Evolutionary conservation across 345 rosid species (phyloP).

Genomic region (Lagerstroemia speciosa): DNA sequence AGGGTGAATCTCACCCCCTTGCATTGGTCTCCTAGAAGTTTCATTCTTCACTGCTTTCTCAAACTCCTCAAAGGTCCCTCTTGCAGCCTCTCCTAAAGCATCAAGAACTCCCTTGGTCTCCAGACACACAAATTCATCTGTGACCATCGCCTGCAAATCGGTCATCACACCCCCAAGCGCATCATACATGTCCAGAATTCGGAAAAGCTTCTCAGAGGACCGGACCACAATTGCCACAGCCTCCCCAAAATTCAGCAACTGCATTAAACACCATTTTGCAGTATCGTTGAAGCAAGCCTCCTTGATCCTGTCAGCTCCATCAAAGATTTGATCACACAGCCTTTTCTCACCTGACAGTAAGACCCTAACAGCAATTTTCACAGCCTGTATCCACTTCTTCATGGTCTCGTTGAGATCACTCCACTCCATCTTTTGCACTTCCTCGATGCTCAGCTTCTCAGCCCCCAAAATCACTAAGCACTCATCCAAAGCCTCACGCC

Average conservation of each 20-base stretch:
- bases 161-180: conserved; percentile 53
- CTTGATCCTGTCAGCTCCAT: conserved; percentile 37
- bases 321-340: conserved; percentile 72
- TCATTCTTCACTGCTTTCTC: conserved; percentile 75
- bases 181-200: conserved; percentile 94
- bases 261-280: conserved; percentile 74
- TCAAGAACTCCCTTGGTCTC: conserved; percentile 67
- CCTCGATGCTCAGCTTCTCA: conserved; percentile 92
- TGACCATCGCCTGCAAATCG: conserved; percentile 46
- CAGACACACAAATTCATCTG: conserved; percentile 40
- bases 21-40: conserved; percentile 66
- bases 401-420: conserved; percentile 82
- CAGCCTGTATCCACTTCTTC: conserved; percentile 92
- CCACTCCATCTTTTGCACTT: conserved; percentile 90
- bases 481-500: conserved; percentile 85
- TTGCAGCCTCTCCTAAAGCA: conserved; percentile 63
- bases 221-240: conserved; percentile 76
- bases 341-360: conserved; percentile 70
- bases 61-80: conserved; percentile 80
- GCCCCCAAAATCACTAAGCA: conserved; percentile 66
- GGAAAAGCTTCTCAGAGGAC: conserved; percentile 85
- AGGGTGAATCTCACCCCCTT: conserved; percentile 88
- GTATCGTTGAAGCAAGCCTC: conserved; percentile 82
- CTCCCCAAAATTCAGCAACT: conserved; percentile 79
- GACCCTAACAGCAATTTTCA: conserved; percentile 60